Evolutionary conservation across 768 basidiomycete species (phyloP).

Genomic region (Sarcodon aspratus): DNA sequence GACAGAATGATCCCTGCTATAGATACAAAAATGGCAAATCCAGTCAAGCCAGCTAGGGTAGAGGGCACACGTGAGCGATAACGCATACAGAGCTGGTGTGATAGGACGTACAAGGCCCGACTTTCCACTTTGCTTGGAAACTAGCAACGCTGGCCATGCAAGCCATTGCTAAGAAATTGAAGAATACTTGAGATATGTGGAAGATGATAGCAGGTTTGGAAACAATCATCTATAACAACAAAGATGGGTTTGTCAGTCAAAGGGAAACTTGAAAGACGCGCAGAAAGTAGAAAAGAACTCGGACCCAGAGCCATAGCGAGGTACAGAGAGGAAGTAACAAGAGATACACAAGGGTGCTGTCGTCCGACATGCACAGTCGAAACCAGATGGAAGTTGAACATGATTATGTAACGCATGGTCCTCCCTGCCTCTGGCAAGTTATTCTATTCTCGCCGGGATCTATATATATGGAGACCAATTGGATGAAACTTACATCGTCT

Average conservation of each 20-base stretch:
- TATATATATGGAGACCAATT: conserved; percentile 2
- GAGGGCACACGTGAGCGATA: background rate
- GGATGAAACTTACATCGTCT: conserved; percentile 52
- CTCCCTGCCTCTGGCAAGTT: background rate
- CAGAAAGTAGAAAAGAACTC: conserved; percentile 6
- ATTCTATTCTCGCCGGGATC: background rate
- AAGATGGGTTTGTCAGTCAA: conserved; percentile 2
- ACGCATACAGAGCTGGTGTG: background rate
- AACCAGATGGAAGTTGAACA: conserved; percentile 24
- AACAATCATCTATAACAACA: conserved; percentile 61
- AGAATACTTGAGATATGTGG: conserved; percentile 73
- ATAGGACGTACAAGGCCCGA: conserved; percentile 71
- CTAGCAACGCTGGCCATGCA: conserved; percentile 84
- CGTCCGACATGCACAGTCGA: conserved; percentile 7
- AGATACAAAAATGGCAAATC: conserved; percentile 77
- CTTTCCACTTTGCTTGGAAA: conserved; percentile 77
- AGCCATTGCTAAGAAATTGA: conserved; percentile 87
- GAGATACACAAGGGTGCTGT: conserved; percentile 43
- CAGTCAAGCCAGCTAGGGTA: conserved; percentile 70
- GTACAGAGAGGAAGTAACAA: conserved; percentile 55
- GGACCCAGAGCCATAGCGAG: conserved; percentile 63
- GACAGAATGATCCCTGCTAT: conserved; percentile 64
- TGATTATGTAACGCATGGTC: conserved; percentile 31
- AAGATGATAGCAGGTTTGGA: conserved; percentile 75
- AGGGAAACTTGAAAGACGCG: conserved; percentile 9